These are phyloP conservation scores for Tolypocladium endophyticum DNA, from an alignment of 2,329 filamentous ascomycete species.

Conservation along the genomic window DNA sequence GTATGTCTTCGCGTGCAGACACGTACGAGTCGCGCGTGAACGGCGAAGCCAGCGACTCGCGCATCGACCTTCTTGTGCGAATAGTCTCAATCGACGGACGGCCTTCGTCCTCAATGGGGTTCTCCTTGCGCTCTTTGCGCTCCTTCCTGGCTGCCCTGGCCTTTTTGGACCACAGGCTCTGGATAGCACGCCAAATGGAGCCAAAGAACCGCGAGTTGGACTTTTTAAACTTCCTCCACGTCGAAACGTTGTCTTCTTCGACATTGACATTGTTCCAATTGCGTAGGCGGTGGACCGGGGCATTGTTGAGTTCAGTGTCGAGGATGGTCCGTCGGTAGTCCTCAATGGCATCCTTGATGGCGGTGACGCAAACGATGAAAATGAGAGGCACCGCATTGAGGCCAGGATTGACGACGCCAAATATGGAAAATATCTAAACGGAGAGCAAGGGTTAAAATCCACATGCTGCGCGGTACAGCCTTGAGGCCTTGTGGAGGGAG, in stretches of 20 bases:
- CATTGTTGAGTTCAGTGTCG: conserved; percentile 92
- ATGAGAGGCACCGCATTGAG: conserved; percentile 87
- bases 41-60: conserved; percentile 34
- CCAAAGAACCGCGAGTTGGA: conserved; percentile 55
- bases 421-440: conserved; percentile 83
- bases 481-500: neutral
- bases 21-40: conserved; percentile 42
- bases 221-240: conserved; percentile 89
- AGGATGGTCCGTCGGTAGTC: conserved; percentile 87
- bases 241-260: conserved; percentile 70
- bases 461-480: neutral
- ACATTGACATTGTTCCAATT: conserved; percentile 93
- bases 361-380: conserved; percentile 78
- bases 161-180: conserved; percentile 40
- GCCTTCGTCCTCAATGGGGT: conserved; percentile 29
- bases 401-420: conserved; percentile 82
- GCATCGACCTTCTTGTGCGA: conserved; percentile 21
- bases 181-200: conserved; percentile 38
- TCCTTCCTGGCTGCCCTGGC: conserved; percentile 36
- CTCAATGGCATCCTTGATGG: conserved; percentile 90
- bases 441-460: conserved; percentile 2
- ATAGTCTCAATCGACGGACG: conserved; percentile 45
- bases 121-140: conserved; percentile 26
- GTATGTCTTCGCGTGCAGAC: conserved; percentile 62
- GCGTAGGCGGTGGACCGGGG: conserved; percentile 78